Evolutionary conservation across 1,284 basidiomycete genomes (phyloP).

Genomic region (Apiotrichum brassicae): DNA sequence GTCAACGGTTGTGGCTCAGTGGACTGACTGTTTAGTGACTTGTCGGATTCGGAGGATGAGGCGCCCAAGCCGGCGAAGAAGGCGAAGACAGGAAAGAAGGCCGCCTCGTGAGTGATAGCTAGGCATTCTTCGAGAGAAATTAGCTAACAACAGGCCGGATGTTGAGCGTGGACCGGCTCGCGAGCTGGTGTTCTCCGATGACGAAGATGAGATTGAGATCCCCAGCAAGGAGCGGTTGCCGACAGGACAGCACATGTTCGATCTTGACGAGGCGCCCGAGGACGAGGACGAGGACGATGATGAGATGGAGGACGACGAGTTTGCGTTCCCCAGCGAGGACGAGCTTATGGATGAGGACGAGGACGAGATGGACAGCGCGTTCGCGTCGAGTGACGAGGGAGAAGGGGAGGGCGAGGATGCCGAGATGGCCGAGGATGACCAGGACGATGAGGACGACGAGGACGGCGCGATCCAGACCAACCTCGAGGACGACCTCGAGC

Average conservation of each 20-base stretch:
- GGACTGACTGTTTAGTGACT: conserved; percentile 23
- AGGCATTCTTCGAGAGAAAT: not conserved
- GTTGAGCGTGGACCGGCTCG: conserved; percentile 49
- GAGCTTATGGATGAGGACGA: conserved; percentile 51
- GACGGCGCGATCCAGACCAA: conserved; percentile 48
- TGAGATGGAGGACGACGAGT: conserved; percentile 52
- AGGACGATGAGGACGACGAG: conserved; percentile 29
- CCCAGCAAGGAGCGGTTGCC: conserved; percentile 40
- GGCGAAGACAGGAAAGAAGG: conserved; percentile 44
- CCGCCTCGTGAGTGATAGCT: conserved; percentile 18
- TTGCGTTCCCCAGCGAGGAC: conserved; percentile 24
- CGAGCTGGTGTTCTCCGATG: conserved; percentile 58
- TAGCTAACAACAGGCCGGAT: conserved; percentile 21
- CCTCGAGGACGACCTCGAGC: conserved; percentile 55
- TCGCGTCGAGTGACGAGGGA: conserved; percentile 40
- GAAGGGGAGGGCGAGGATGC: conserved; percentile 20
- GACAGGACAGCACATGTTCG: conserved; percentile 43
- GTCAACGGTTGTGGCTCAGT: not conserved
- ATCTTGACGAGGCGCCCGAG: conserved; percentile 43
- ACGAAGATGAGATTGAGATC: conserved; percentile 55
- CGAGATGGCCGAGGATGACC: conserved; percentile 14
- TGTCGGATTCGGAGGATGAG: conserved; percentile 50
- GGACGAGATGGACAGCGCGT: conserved; percentile 50
- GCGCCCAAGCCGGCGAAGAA: conserved; percentile 52
- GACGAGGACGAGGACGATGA: conserved; percentile 35